These are phyloP conservation scores for Bremia lactucae DNA, from an alignment of 352 stramenopile species.

Conservation along the genomic window DNA sequence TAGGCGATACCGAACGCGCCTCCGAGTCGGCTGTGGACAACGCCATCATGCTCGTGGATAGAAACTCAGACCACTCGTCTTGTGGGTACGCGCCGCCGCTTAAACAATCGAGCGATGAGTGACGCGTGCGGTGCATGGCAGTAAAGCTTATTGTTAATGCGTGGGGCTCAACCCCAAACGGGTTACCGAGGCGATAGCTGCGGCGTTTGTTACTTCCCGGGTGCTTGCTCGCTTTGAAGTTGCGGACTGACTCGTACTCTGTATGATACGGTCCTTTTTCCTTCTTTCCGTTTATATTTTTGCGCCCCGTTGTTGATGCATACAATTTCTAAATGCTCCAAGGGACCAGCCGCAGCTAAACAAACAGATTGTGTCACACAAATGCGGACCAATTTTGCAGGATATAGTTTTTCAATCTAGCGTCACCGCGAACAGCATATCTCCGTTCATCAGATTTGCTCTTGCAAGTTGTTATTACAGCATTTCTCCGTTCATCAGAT, in stretches of 20 bases:
- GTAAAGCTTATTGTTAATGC: neutral
- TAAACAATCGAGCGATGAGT: conserved; percentile 49
- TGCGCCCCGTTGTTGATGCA: conserved; percentile 2
- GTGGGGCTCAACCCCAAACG: conserved; percentile 9
- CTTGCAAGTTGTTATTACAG: too few species aligned
- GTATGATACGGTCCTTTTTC: conserved; percentile 13
- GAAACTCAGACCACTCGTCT: conserved; percentile 51
- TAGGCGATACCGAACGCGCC: conserved; percentile 7
- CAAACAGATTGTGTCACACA: too few species aligned
- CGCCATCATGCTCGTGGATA: conserved; percentile 55
- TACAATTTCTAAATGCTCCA: conserved; percentile 14
- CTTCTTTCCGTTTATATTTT: conserved; percentile 11
- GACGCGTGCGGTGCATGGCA: conserved; percentile 43
- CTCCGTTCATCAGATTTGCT: too few species aligned
- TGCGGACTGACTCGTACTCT: conserved; percentile 23
- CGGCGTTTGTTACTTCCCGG: conserved; percentile 1
- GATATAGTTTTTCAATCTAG: too few species aligned
- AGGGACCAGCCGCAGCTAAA: conserved; percentile 3
- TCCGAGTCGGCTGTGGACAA: conserved; percentile 32
- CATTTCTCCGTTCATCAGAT: too few species aligned
- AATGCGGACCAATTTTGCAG: too few species aligned
- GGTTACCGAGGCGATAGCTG: conserved; percentile 8
- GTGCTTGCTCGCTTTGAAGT: conserved; percentile 24
- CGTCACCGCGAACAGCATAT: too few species aligned
- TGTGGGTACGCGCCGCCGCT: conserved; percentile 20